These are phyloP conservation scores for Boletales sp. DNA, from an alignment of 768 basidiomycete genomes.

Conservation along the genomic window DNA sequence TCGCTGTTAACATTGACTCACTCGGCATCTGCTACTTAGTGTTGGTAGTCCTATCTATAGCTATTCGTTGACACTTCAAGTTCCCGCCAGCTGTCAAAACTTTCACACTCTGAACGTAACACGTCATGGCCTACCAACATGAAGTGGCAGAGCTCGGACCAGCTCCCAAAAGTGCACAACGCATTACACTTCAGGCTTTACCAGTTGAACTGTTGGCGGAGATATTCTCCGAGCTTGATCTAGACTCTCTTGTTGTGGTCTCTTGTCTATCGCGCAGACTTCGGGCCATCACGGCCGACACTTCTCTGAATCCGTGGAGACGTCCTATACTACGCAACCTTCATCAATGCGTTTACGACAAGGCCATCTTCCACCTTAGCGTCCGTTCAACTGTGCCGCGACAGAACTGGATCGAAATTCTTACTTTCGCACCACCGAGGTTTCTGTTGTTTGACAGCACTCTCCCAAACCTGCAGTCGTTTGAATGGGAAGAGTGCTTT, in stretches of 20 bases:
- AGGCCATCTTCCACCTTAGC: slow-evolving; percentile 53
- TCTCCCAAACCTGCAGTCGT: slow-evolving; percentile 59
- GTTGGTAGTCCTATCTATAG: too few species aligned
- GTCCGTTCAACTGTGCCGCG: slow-evolving; percentile 63
- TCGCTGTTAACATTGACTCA: background rate
- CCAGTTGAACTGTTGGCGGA: slow-evolving; percentile 78
- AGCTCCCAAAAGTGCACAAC: background rate
- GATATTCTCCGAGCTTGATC: slow-evolving; percentile 65
- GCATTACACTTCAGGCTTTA: slow-evolving; percentile 41
- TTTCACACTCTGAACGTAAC: too few species aligned
- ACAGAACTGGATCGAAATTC: slow-evolving; percentile 77
- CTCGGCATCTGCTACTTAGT: background rate
- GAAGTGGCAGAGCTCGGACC: background rate
- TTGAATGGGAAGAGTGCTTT: slow-evolving; percentile 77
- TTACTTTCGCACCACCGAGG: slow-evolving; percentile 55
- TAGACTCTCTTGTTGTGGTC: slow-evolving; percentile 53
- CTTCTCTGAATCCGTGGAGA: slow-evolving; percentile 73
- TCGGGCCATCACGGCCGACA: slow-evolving; percentile 54
- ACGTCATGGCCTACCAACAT: background rate
- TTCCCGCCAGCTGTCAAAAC: too few species aligned
- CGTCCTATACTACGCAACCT: slow-evolving; percentile 63
- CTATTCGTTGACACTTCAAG: too few species aligned
- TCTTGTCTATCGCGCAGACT: slow-evolving; percentile 62
- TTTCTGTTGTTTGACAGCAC: slow-evolving; percentile 69
- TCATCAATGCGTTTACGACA: slow-evolving; percentile 43